phyloP scores from a whole-genome alignment of 345 rosid genomes.

The Heritiera littoralis region DNA sequence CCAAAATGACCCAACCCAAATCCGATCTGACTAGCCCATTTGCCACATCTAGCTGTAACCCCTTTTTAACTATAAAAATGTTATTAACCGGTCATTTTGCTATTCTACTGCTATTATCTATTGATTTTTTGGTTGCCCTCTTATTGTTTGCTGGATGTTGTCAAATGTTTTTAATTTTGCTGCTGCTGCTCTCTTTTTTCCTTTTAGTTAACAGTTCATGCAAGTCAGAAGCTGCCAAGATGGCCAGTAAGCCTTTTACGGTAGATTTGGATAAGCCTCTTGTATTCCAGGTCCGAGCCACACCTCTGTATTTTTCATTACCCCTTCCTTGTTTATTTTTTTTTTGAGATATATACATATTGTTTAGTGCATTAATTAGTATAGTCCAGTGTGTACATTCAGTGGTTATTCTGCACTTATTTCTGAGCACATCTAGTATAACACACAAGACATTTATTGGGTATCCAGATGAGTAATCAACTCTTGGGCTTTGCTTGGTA shows the following conservation, averaged over 20 bases:
- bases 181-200: not conserved
- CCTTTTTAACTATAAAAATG: not conserved
- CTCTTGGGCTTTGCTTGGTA: not conserved
- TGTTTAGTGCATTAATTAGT: not conserved
- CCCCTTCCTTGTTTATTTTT: not conserved
- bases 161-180: not conserved
- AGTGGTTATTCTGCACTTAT: not conserved
- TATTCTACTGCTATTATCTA: not conserved
- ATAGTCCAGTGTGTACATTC: not conserved
- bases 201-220: not conserved
- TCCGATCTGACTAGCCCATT: no score
- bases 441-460: not conserved
- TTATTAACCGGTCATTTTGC: not conserved
- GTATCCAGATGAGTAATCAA: not conserved
- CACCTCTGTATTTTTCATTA: not conserved
- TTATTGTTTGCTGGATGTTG: not conserved
- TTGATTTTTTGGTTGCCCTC: not conserved
- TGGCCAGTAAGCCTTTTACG: constrained; percentile 47
- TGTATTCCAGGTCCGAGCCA: constrained; percentile 44
- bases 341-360: not conserved
- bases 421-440: not conserved
- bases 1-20: no score
- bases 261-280: constrained; percentile 56
- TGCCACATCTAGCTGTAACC: no score
- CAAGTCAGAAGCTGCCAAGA: constrained; percentile 30